Conservation (phyloP, 2,329 filamentous ascomycete species). For the Neoarthrinium moseri region DNA sequence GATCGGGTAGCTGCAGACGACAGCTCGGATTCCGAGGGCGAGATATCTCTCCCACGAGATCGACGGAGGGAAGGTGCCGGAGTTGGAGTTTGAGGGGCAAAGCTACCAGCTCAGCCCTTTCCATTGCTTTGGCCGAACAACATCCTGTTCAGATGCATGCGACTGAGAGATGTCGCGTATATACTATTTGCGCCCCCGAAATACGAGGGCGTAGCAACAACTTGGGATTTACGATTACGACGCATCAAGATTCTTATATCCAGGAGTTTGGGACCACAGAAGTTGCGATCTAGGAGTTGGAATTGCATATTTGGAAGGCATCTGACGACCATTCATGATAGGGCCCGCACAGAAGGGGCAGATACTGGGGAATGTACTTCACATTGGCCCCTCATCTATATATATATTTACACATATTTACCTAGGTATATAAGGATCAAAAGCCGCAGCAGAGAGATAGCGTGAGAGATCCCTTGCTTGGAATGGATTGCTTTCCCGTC, state of each 20-base stretch:
- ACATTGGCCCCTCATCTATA: too few relatives aligned
- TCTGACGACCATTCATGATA: neutral
- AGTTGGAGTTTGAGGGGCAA: slow-evolving; percentile 20
- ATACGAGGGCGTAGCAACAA: slow-evolving; percentile 5
- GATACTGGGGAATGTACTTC: too few relatives aligned
- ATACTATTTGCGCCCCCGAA: neutral
- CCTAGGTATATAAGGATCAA: too few relatives aligned
- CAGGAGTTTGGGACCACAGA: slow-evolving; percentile 6
- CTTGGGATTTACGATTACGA: slow-evolving; percentile 12
- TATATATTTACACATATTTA: too few relatives aligned
- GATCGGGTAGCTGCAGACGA: slow-evolving; percentile 51
- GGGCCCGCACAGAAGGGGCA: too few relatives aligned
- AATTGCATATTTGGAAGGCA: neutral
- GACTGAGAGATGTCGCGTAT: neutral
- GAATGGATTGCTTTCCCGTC: too few relatives aligned
- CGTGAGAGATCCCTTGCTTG: too few relatives aligned
- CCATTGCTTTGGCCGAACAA: too few relatives aligned
- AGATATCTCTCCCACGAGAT: slow-evolving; percentile 48
- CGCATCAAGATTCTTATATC: slow-evolving; percentile 16
- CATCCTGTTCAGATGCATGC: too few relatives aligned
- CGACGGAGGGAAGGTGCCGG: slow-evolving; percentile 22
- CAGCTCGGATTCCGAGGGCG: slow-evolving; percentile 56
- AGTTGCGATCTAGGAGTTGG: neutral
- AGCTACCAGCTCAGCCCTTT: neutral
- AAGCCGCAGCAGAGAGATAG: too few relatives aligned